phyloP scores from a whole-genome alignment of 495 filamentous ascomycete species.

The Penicillium goetzii region DNA sequence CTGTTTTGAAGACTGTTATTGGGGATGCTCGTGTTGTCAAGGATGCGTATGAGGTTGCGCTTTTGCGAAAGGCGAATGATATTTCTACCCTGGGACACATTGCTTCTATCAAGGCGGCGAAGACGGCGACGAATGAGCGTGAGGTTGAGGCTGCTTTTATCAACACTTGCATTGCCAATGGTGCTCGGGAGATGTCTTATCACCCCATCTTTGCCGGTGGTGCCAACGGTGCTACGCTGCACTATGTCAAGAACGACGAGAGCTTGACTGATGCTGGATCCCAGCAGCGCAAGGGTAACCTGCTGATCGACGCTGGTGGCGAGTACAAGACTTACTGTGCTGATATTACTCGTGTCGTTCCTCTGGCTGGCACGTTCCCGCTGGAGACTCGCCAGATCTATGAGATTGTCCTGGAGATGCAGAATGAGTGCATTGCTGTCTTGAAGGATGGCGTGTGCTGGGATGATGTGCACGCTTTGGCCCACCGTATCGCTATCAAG shows the following conservation, averaged over 20 bases:
- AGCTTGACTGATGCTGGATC: slow-evolving; percentile 49
- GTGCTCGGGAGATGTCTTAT: slow-evolving; percentile 79
- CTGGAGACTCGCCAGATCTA: slow-evolving; percentile 77
- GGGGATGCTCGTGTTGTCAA: slow-evolving; percentile 80
- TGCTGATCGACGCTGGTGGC: slow-evolving; percentile 83
- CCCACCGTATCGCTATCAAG: slow-evolving; percentile 80
- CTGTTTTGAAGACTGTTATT: slow-evolving; percentile 71
- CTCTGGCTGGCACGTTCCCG: slow-evolving; percentile 75
- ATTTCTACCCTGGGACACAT: slow-evolving; percentile 78
- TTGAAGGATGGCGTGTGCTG: slow-evolving; percentile 78
- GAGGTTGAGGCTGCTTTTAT: slow-evolving; percentile 82
- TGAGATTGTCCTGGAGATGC: slow-evolving; percentile 85
- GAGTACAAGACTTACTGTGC: slow-evolving; percentile 82
- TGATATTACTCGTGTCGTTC: slow-evolving; percentile 90
- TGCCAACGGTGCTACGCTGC: slow-evolving; percentile 77
- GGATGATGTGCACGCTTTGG: slow-evolving; percentile 80
- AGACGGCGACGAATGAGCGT: slow-evolving; percentile 71
- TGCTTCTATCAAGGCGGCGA: slow-evolving; percentile 67
- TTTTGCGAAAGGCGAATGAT: slow-evolving; percentile 80
- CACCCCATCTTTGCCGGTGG: slow-evolving; percentile 81
- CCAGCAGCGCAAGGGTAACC: slow-evolving; percentile 63
- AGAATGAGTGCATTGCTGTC: slow-evolving; percentile 70
- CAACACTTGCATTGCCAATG: slow-evolving; percentile 71
- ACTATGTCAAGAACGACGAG: slow-evolving; percentile 81
- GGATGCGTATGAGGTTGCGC: slow-evolving; percentile 80